A percentile compares a stretch with the other conserved stretches of the same genome.
Evolutionary conservation across 352 stramenopile genomes (phyloP).

Genomic region (Globisporangium barbulae): DNA sequence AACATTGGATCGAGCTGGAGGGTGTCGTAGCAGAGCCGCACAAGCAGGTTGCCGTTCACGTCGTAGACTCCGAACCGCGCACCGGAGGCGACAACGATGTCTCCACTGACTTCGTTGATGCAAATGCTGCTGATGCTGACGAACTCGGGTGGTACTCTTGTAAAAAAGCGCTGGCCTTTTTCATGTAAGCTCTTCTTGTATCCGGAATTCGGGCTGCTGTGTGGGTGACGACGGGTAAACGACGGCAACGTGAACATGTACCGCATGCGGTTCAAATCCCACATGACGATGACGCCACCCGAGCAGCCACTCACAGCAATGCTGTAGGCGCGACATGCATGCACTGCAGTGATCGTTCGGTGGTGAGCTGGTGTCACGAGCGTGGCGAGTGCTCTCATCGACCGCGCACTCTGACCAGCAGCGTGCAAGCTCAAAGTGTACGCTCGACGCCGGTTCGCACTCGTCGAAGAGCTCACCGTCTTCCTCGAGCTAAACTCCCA

Average conservation of each 20-base stretch:
- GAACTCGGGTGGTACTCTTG: conserved; percentile 4
- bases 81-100: conserved; percentile 53
- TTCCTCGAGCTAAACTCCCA: conserved; percentile 43
- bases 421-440: conserved; percentile 30
- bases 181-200: not conserved
- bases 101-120: conserved; percentile 64
- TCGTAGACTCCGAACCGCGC: conserved; percentile 59
- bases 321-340: conserved; percentile 60
- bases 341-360: conserved; percentile 40
- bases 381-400: conserved; percentile 40
- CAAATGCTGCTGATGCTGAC: conserved; percentile 38
- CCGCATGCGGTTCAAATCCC: conserved; percentile 66
- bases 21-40: conserved; percentile 41
- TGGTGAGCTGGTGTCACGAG: conserved; percentile 39
- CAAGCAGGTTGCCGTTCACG: conserved; percentile 57
- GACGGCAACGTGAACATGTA: conserved; percentile 47
- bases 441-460: conserved; percentile 17
- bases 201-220: not conserved
- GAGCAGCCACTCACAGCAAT: conserved; percentile 62
- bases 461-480: conserved; percentile 3
- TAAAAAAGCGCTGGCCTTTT: not conserved
- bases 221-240: not conserved
- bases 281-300: conserved; percentile 51
- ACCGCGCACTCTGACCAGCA: conserved; percentile 28
- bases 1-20: conserved; percentile 40